These are phyloP conservation scores for Murraya koenigii DNA, from an alignment of 345 rosid genomes.

Conservation along the genomic window DNA sequence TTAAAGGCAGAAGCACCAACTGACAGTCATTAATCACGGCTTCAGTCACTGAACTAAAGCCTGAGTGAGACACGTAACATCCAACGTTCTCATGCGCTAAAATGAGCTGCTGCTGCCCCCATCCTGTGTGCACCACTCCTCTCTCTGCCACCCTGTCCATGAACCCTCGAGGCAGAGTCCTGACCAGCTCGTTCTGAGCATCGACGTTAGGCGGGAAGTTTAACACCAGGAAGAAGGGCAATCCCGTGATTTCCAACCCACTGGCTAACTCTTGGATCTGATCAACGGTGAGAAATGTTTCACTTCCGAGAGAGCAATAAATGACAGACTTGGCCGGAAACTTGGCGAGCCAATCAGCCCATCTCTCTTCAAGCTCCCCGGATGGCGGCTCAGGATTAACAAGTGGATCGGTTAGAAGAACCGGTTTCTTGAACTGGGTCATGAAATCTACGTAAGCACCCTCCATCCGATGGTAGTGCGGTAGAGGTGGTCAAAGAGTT, in stretches of 20 bases:
- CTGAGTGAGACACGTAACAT: constrained; percentile 29
- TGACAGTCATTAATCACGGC: constrained; percentile 31
- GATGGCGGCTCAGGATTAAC: constrained; percentile 24
- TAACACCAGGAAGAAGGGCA: constrained; percentile 35
- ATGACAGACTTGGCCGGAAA: constrained; percentile 27
- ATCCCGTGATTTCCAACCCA: constrained; percentile 31
- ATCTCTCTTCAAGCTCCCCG: constrained; percentile 28
- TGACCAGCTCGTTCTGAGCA: not conserved
- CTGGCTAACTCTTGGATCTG: constrained; percentile 24
- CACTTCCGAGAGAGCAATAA: constrained; percentile 36
- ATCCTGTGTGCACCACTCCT: constrained; percentile 27
- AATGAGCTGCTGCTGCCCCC: constrained; percentile 36
- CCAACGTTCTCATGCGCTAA: constrained; percentile 26
- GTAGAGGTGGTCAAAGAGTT: no score
- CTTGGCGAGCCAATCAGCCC: constrained; percentile 29
- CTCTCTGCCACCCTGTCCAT: constrained; percentile 25
- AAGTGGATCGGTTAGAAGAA: constrained; percentile 29
- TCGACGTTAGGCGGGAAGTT: constrained; percentile 19
- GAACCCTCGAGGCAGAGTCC: constrained; percentile 29
- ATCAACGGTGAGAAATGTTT: constrained; percentile 26
- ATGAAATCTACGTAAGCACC: constrained; percentile 23
- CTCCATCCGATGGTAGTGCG: no score
- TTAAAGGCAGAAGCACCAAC: constrained; percentile 35
- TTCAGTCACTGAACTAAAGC: constrained; percentile 35
- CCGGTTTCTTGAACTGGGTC: constrained; percentile 21